These are phyloP conservation scores for Yamadazyma diospyri DNA, from an alignment of 1,139 yeast genomes.

Conservation along the genomic window DNA sequence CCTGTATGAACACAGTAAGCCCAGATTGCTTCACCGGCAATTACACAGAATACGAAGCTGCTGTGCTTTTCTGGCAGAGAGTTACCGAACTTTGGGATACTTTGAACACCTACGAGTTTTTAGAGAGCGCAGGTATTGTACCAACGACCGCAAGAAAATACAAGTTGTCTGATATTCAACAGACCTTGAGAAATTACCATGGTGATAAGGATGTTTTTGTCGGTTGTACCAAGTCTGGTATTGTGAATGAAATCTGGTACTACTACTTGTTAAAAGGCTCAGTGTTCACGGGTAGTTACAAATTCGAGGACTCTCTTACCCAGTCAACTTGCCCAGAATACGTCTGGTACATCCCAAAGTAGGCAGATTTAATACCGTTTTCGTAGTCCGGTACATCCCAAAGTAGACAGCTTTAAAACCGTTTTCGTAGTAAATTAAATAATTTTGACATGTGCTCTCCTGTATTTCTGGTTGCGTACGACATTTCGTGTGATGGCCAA, in stretches of 20 bases:
- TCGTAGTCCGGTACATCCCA: constrained; percentile 29
- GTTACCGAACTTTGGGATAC: constrained; percentile 33
- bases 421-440: constrained; percentile 12
- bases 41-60: constrained; percentile 30
- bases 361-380: not conserved
- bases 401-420: constrained; percentile 12
- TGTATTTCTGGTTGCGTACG: not conserved
- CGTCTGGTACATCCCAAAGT: constrained; percentile 33
- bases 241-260: constrained; percentile 39
- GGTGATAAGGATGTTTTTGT: constrained; percentile 31
- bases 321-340: constrained; percentile 24
- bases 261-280: constrained; percentile 35
- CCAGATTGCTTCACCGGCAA: constrained; percentile 34
- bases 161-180: constrained; percentile 26
- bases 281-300: constrained; percentile 34
- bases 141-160: constrained; percentile 31
- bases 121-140: constrained; percentile 30
- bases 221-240: constrained; percentile 29
- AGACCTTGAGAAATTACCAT: constrained; percentile 28
- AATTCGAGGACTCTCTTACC: constrained; percentile 25
- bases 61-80: constrained; percentile 32
- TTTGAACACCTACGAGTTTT: constrained; percentile 33
- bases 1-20: constrained; percentile 40
- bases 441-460: too few species aligned
- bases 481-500: not conserved